These are phyloP conservation scores for Kazachstania martiniae DNA, from an alignment of 805 yeast species.

Conservation along the genomic window DNA sequence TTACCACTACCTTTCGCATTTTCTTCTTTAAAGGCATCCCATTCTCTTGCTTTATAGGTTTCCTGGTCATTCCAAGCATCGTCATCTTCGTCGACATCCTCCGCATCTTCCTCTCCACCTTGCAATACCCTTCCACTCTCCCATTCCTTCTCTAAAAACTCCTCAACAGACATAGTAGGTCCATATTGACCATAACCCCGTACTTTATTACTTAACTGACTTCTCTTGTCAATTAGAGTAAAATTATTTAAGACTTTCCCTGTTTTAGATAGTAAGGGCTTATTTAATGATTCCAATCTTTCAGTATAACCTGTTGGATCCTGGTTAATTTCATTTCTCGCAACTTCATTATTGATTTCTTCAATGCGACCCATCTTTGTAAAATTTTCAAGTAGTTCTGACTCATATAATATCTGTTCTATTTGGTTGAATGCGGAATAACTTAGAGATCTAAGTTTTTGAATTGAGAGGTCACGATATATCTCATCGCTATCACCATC, in stretches of 20 bases:
- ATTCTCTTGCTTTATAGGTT: slow-evolving; percentile 67
- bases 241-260: slow-evolving; percentile 84
- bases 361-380: slow-evolving; percentile 14
- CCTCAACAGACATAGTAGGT: slow-evolving; percentile 94
- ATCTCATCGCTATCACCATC: slow-evolving; percentile 68
- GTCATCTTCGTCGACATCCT: slow-evolving; percentile 44
- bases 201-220: slow-evolving; percentile 52
- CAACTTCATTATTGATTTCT: background rate
- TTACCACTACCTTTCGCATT: slow-evolving; percentile 88
- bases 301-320: slow-evolving; percentile 50
- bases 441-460: slow-evolving; percentile 43
- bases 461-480: slow-evolving; percentile 43
- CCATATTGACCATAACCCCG: slow-evolving; percentile 85
- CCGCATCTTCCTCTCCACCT: slow-evolving; percentile 32
- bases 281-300: slow-evolving; percentile 41
- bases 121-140: slow-evolving; percentile 71
- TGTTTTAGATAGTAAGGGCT: slow-evolving; percentile 48
- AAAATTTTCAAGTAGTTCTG: slow-evolving; percentile 45
- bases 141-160: slow-evolving; percentile 75
- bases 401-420: slow-evolving; percentile 54
- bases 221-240: slow-evolving; percentile 52
- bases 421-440: slow-evolving; percentile 44
- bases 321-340: slow-evolving; percentile 6
- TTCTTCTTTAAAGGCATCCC: slow-evolving; percentile 91
- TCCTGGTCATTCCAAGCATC: slow-evolving; percentile 46